These are phyloP conservation scores for Acidiella bohemica DNA, from an alignment of 495 filamentous ascomycete genomes.

Conservation along the genomic window DNA sequence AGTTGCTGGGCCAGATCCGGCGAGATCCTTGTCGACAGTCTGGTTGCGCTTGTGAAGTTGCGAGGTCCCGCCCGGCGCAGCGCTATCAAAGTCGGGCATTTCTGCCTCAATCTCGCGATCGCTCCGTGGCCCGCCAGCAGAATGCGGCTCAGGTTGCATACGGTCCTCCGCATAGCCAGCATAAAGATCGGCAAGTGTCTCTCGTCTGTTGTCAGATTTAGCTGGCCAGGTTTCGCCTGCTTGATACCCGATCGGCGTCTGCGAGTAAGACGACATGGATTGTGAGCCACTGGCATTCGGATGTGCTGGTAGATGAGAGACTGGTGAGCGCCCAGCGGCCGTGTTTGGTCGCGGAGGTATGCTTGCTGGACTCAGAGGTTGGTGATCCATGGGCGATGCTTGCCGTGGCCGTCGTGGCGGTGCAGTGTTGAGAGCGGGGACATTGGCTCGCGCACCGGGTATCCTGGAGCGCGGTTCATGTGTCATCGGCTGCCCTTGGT, in stretches of 20 bases:
- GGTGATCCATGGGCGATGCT: slow-evolving; percentile 5
- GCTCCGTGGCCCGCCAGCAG: slow-evolving; percentile 6
- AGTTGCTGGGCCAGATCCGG: not conserved
- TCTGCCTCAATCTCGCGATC: slow-evolving; percentile 38
- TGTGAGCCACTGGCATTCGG: not conserved
- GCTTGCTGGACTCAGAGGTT: slow-evolving; percentile 12
- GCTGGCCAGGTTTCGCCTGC: not conserved
- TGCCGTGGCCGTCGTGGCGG: not conserved
- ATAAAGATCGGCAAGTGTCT: slow-evolving; percentile 34
- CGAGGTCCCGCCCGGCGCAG: slow-evolving; percentile 26
- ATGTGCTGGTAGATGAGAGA: too few species aligned
- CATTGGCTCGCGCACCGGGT: not conserved
- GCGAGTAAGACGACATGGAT: not conserved
- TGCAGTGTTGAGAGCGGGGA: slow-evolving; percentile 3
- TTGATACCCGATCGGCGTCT: not conserved
- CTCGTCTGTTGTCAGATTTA: not conserved
- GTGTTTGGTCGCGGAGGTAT: slow-evolving; percentile 4
- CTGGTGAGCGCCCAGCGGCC: too few species aligned
- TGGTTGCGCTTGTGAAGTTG: slow-evolving; percentile 24
- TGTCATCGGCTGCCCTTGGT: not conserved
- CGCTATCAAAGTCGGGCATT: slow-evolving; percentile 63
- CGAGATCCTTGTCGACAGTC: not conserved
- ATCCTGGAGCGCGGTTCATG: not conserved
- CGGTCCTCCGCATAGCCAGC: slow-evolving; percentile 41
- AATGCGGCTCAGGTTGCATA: slow-evolving; percentile 19